Percentiles rank a stretch among this genome's conserved stretches.
These are phyloP conservation scores for Scheffersomyces stambukii DNA, from an alignment of 1,139 yeast species.

Conservation along the genomic window DNA sequence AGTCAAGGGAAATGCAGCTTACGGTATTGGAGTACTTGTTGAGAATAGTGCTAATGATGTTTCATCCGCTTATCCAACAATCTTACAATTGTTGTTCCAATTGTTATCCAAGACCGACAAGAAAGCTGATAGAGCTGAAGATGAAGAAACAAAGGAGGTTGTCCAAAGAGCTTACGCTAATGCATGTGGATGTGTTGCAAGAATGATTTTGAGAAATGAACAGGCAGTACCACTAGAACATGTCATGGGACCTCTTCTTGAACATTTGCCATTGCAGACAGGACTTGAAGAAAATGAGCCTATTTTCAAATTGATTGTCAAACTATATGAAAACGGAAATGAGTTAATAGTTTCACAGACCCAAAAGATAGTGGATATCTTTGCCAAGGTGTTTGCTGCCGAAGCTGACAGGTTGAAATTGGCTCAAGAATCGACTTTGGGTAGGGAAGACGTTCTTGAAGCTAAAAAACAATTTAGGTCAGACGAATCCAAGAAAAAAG, in stretches of 20 bases:
- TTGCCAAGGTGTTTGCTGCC: constrained; percentile 67
- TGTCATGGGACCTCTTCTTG: constrained; percentile 70
- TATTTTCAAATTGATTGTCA: constrained; percentile 71
- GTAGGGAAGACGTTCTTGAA: constrained; percentile 78
- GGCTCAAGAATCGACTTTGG: constrained; percentile 69
- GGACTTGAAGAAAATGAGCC: constrained; percentile 94
- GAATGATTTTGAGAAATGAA: constrained; percentile 77
- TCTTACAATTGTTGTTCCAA: constrained; percentile 74
- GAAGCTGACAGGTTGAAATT: constrained; percentile 69
- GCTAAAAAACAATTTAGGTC: constrained; percentile 73
- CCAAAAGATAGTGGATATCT: constrained; percentile 61
- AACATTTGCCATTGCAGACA: constrained; percentile 79
- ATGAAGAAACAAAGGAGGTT: constrained; percentile 74
- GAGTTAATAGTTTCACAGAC: constrained; percentile 54
- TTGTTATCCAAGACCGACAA: constrained; percentile 75
- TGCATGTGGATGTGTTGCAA: constrained; percentile 95
- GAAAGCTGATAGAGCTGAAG: constrained; percentile 52
- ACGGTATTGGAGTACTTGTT: constrained; percentile 84
- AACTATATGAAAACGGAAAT: constrained; percentile 64
- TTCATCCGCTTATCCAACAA: constrained; percentile 59
- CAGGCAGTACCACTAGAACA: constrained; percentile 74
- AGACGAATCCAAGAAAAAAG: constrained; percentile 60
- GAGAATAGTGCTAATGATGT: constrained; percentile 57
- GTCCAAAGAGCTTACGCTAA: constrained; percentile 85
- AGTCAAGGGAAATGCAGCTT: constrained; percentile 94